Base-by-base conservation (phyloP, 768 basidiomycete species). In the Rubroboletus satanas region DNA sequence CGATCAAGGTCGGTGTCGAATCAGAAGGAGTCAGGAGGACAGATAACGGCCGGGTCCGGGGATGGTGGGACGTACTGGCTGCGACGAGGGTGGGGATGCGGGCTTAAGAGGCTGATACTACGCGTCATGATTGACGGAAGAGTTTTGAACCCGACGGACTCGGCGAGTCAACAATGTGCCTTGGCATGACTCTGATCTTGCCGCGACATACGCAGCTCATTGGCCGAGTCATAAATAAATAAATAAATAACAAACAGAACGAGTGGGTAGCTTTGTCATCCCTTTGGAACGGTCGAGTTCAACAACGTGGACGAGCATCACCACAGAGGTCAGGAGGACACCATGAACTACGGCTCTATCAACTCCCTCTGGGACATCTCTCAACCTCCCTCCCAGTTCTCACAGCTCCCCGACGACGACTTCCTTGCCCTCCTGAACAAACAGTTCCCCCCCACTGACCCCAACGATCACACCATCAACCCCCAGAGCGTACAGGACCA, bases 381-480 rank as follows among this genome's bases (percentile, higher is more conserved):
- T 2, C 81, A 83, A 58, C 71, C 81, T 14, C 68, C 79, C 18
- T 70, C 79, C 33, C 66, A 66, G 42, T 82, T 88, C 73, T 77
- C 85, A 7, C 82, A 84, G 42, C 71, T 90, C 41, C 77, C 83
- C 11, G 88, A 90, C 65, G 84, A 84, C 63, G 87, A 90, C 72
- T 88, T 92, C 58, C 80, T 91, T 42, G 81, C 85, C 11, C 77
- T 90, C 48, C 77, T 92, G 3, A 84, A 86, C 65, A 90, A 89
- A 63, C 89, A 90, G 70, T 90, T 87, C 64, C 75, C 81, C 33
- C 60, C 70, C 21, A 29, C 71, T 0, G 62, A 61, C 52, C 43
- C 61, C 54, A 67, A 66, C 59, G 66, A 73, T 43, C 75, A 78
- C 58, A 76, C 74, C 53, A 74, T 87, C 55, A 81, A 87, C 63